Percentiles rank a stretch among this genome's conserved stretches.
Conservation (phyloP, 163 green algal genomes). For the Chlamydomonas reinhardtii region DNA sequence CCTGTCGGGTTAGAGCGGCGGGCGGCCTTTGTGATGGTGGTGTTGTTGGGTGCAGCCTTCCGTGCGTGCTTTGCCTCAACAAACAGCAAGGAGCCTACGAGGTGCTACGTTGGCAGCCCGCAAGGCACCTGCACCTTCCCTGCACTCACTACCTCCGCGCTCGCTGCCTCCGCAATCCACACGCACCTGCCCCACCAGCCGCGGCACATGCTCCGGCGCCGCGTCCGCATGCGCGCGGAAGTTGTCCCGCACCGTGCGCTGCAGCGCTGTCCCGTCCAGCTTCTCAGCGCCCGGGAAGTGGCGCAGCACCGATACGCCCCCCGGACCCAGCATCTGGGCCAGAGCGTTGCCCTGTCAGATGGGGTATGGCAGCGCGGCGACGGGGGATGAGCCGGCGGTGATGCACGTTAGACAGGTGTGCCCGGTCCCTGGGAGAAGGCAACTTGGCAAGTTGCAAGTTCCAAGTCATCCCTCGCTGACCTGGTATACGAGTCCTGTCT, state of each 20-base stretch:
- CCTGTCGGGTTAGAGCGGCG: constrained; percentile 24
- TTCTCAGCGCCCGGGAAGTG: constrained; percentile 7
- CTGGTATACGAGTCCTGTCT: constrained; percentile 1
- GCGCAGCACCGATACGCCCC: neutral
- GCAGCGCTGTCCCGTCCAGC: constrained; percentile 10
- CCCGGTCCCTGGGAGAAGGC: too few relatives aligned
- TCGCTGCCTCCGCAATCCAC: too few relatives aligned
- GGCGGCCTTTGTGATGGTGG: too few relatives aligned
- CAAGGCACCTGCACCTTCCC: too few relatives aligned
- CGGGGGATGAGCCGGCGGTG: too few relatives aligned
- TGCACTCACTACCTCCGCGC: neutral
- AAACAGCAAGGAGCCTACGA: too few relatives aligned
- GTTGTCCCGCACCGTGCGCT: constrained; percentile 28
- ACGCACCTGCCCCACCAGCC: constrained; percentile 25
- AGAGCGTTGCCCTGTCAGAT: neutral
- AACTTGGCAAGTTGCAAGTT: too few relatives aligned
- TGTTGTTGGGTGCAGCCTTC: too few relatives aligned
- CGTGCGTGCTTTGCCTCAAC: too few relatives aligned
- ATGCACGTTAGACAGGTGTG: too few relatives aligned
- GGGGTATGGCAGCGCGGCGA: too few relatives aligned
- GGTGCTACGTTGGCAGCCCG: too few relatives aligned
- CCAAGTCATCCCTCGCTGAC: neutral
- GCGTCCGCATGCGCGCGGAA: constrained; percentile 7
- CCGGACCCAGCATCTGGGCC: constrained; percentile 20
- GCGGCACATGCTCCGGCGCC: neutral